Evolutionary conservation across 139 green algal species (phyloP).

Genomic region (Chlamydomonas sphaeroides): DNA sequence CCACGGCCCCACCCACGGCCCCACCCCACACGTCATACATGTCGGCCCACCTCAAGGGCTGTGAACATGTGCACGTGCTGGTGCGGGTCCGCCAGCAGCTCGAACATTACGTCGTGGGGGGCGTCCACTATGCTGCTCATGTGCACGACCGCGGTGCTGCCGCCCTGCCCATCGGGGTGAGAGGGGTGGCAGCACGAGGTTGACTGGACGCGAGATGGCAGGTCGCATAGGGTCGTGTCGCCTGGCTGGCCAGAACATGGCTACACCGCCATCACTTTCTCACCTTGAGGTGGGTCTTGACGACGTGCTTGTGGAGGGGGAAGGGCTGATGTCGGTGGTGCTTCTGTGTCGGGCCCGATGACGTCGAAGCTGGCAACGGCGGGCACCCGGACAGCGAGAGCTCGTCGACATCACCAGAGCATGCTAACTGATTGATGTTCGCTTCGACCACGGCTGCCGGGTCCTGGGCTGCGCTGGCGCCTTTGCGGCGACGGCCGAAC

Average conservation of each 20-base stretch:
- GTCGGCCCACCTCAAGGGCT: slow-evolving; percentile 47
- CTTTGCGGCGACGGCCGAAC: neutral
- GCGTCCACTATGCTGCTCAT: slow-evolving; percentile 4
- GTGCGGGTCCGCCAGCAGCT: slow-evolving; percentile 52
- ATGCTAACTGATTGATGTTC: neutral
- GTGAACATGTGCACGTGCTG: slow-evolving; percentile 53
- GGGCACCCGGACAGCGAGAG: neutral
- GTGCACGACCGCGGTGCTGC: slow-evolving; percentile 5
- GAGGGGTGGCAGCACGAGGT: neutral
- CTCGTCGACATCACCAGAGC: neutral
- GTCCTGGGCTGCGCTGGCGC: neutral
- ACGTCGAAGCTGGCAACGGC: too few species aligned
- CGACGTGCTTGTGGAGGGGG: neutral
- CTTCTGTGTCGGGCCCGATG: too few species aligned
- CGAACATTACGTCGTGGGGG: slow-evolving; percentile 43
- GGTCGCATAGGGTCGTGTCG: neutral
- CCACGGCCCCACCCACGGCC: neutral
- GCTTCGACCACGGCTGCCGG: neutral
- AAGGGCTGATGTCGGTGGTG: neutral
- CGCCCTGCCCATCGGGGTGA: slow-evolving; percentile 22
- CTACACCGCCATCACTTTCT: neutral
- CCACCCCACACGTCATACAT: neutral
- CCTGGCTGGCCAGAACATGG: too few species aligned
- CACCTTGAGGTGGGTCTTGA: slow-evolving; percentile 31
- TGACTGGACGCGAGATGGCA: neutral